These are phyloP conservation scores for Paecilomyces sp. DNA, from an alignment of 2,329 filamentous ascomycete species.

Conservation along the genomic window DNA sequence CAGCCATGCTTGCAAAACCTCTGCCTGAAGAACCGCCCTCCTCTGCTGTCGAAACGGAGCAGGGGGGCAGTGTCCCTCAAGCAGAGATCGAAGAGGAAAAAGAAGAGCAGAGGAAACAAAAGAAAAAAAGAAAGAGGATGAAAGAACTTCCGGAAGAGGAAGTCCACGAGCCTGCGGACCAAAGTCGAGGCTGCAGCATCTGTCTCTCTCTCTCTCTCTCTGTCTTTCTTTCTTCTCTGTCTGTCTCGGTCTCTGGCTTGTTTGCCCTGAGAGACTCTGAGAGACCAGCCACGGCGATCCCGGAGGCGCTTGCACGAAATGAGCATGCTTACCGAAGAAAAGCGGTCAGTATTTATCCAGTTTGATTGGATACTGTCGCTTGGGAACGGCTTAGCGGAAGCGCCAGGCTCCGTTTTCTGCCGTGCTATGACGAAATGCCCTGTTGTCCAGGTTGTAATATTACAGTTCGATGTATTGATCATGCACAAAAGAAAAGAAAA, in stretches of 20 bases:
- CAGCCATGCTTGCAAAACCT: conserved; percentile 30
- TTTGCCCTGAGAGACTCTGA: too few species aligned
- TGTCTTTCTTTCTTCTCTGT: too few species aligned
- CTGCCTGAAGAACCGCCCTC: conserved; percentile 27
- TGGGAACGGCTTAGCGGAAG: not conserved
- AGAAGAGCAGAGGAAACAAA: not conserved
- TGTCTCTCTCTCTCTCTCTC: too few species aligned
- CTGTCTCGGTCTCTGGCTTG: not conserved
- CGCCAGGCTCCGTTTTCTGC: not conserved
- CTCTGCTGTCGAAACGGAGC: conserved; percentile 15
- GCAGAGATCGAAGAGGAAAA: conserved; percentile 10
- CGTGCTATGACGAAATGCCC: conserved; percentile 6
- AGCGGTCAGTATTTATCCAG: conserved; percentile 4
- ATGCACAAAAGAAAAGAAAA: too few species aligned
- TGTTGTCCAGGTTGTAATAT: not conserved
- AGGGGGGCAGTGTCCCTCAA: conserved; percentile 12
- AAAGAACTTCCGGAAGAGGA: not conserved
- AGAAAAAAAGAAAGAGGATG: conserved; percentile 6
- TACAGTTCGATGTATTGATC: too few species aligned
- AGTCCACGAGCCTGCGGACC: conserved; percentile 8
- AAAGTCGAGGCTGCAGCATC: conserved; percentile 1
- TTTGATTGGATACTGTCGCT: not conserved
- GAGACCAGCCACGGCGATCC: not conserved
- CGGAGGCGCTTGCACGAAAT: not conserved
- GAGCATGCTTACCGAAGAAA: conserved; percentile 1